phyloP scores from a whole-genome alignment of 176 grass and related monocot species.

The Eleusine coracana region DNA sequence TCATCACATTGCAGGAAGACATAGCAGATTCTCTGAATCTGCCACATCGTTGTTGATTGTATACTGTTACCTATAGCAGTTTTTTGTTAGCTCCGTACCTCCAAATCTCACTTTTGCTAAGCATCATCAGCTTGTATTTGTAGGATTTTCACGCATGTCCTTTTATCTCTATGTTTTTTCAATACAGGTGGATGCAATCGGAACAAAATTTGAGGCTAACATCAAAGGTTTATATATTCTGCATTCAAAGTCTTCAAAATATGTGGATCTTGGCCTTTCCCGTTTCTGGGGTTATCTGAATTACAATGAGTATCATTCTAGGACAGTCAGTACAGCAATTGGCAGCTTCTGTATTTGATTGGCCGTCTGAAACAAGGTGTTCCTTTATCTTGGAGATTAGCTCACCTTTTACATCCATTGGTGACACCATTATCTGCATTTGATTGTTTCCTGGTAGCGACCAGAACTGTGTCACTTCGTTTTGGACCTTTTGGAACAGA shows the following conservation, averaged over 20 bases:
- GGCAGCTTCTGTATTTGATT: slow-evolving; percentile 52
- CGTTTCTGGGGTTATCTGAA: slow-evolving; percentile 88
- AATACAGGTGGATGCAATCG: slow-evolving; percentile 67
- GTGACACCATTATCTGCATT: background rate
- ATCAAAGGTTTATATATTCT: slow-evolving; percentile 72
- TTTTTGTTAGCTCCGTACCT: background rate
- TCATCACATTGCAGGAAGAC: background rate
- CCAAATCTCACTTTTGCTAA: slow-evolving; percentile 6
- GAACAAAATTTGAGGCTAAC: slow-evolving; percentile 60
- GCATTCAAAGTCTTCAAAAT: slow-evolving; percentile 72
- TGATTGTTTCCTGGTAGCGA: slow-evolving; percentile 8
- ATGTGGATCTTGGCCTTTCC: slow-evolving; percentile 73
- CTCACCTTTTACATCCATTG: slow-evolving; percentile 2
- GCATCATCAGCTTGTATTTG: background rate
- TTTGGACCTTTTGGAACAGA: slow-evolving; percentile 25
- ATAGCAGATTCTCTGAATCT: slow-evolving; percentile 2
- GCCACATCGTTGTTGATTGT: slow-evolving; percentile 26
- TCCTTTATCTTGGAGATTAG: background rate
- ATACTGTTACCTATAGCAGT: background rate
- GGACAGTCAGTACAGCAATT: slow-evolving; percentile 39
- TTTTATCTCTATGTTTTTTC: slow-evolving; percentile 20
- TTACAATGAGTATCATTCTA: slow-evolving; percentile 85
- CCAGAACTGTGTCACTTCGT: slow-evolving; percentile 14
- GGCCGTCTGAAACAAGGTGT: background rate
- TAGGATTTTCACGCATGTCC: slow-evolving; percentile 9